phyloP scores from a whole-genome alignment of 805 yeast genomes.

The Yarrowia keelungensis region DNA sequence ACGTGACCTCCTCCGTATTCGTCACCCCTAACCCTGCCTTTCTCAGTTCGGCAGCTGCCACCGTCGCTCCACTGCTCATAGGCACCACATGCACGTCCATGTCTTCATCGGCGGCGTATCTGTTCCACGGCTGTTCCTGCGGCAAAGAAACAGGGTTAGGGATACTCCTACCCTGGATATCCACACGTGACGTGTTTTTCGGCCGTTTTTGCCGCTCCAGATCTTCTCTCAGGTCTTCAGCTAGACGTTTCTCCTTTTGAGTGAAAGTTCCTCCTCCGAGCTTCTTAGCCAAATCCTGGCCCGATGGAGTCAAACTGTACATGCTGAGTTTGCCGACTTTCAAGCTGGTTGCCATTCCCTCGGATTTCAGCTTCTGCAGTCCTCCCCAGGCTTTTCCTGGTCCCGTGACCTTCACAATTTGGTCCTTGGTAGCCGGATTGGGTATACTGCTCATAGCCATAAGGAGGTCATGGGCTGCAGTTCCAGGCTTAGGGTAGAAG shows the following conservation, averaged over 20 bases:
- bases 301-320: neutral
- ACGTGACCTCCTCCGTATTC: neutral
- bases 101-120: neutral
- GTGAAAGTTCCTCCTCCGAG: neutral
- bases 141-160: neutral
- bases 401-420: neutral
- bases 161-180: neutral
- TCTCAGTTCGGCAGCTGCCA: neutral
- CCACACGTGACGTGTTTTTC: neutral
- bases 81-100: constrained; percentile 5
- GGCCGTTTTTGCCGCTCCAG: constrained; percentile 2
- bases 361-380: neutral
- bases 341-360: neutral
- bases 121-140: neutral
- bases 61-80: neutral
- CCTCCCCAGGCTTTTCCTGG: neutral
- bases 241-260: neutral
- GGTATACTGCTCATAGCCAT: neutral
- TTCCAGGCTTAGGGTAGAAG: neutral
- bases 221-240: neutral
- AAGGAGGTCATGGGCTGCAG: neutral
- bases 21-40: neutral
- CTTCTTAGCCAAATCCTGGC: neutral
- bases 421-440: constrained; percentile 4
- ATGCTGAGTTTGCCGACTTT: neutral